These are phyloP conservation scores for Artemisia annua DNA, from an alignment of 129 eudicot genomes.

Conservation along the genomic window DNA sequence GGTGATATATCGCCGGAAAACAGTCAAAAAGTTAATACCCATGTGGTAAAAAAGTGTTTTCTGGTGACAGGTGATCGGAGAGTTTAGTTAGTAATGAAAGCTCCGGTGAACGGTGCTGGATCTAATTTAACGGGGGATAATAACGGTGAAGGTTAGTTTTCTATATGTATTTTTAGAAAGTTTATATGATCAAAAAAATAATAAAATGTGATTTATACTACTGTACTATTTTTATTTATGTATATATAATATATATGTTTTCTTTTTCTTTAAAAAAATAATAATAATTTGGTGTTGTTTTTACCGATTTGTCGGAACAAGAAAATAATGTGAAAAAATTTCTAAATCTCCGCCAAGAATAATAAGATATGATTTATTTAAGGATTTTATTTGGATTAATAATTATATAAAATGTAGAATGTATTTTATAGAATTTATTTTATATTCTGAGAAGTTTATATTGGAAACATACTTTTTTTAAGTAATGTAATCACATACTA, in stretches of 20 bases:
- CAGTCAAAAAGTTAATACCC: no score
- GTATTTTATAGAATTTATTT: no score
- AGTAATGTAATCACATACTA: no score
- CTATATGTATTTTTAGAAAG: neutral
- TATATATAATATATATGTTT: neutral
- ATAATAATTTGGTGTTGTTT: neutral
- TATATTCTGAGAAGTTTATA: no score
- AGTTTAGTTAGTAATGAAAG: conserved; percentile 47
- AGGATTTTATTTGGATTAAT: no score
- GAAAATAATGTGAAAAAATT: no score
- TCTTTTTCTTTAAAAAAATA: neutral
- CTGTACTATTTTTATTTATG: neutral
- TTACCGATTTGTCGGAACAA: neutral
- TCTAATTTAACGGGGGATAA: conserved; percentile 43
- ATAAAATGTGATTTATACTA: neutral
- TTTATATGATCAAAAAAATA: neutral
- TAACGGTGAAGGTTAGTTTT: conserved; percentile 61
- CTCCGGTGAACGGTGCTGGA: conserved; percentile 49
- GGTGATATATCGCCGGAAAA: no score
- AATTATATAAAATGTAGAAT: no score
- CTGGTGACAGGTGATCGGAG: conserved; percentile 11
- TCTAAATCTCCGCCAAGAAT: no score
- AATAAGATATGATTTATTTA: no score
- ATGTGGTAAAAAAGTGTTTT: no score
- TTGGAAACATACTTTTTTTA: no score